A percentile compares a stretch with the other conserved stretches of the same genome.
Conservation (phyloP, 1,284 basidiomycete species). For the Mycosarcoma maydis region DNA sequence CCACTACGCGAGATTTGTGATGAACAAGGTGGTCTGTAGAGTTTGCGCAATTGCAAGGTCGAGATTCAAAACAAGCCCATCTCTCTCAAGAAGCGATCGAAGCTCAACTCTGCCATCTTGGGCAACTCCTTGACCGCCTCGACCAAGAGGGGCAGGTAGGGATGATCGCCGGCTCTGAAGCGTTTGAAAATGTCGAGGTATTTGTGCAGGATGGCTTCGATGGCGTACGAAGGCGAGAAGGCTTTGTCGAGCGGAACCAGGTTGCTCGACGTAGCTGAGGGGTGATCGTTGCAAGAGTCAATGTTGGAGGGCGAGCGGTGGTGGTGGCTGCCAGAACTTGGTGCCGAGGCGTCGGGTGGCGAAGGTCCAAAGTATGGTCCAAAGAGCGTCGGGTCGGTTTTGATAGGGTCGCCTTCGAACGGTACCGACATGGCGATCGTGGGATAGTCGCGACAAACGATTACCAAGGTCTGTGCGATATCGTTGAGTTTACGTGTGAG, state of each 20-base stretch:
- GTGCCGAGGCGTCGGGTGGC: constrained; percentile 7
- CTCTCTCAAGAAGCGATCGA: constrained; percentile 35
- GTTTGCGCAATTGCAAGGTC: too few relatives aligned
- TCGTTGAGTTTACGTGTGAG: constrained; percentile 56
- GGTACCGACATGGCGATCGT: constrained; percentile 46
- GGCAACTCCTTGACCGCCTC: constrained; percentile 53
- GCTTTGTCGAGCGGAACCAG: constrained; percentile 30
- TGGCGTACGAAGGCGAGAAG: constrained; percentile 38
- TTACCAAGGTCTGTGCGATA: constrained; percentile 53
- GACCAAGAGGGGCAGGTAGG: constrained; percentile 43
- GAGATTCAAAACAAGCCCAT: constrained; percentile 43
- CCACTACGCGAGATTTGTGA: too few relatives aligned
- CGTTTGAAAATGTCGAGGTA: constrained; percentile 52
- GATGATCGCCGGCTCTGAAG: constrained; percentile 53
- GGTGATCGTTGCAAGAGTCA: constrained; percentile 8
- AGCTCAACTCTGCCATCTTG: constrained; percentile 44
- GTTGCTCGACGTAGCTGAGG: constrained; percentile 5
- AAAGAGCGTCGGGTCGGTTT: constrained; percentile 33
- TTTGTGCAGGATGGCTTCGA: constrained; percentile 54
- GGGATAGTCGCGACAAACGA: constrained; percentile 52
- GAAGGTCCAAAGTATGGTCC: constrained; percentile 40
- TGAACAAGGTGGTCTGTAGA: too few relatives aligned
- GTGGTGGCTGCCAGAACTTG: background rate
- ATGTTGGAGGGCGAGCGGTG: constrained; percentile 5
- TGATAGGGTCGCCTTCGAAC: constrained; percentile 45